Evolutionary conservation across 2,329 filamentous ascomycete species (phyloP), one percentile per base, ranked within the genome.

Genomic region (Aspergillus persii): DNA sequence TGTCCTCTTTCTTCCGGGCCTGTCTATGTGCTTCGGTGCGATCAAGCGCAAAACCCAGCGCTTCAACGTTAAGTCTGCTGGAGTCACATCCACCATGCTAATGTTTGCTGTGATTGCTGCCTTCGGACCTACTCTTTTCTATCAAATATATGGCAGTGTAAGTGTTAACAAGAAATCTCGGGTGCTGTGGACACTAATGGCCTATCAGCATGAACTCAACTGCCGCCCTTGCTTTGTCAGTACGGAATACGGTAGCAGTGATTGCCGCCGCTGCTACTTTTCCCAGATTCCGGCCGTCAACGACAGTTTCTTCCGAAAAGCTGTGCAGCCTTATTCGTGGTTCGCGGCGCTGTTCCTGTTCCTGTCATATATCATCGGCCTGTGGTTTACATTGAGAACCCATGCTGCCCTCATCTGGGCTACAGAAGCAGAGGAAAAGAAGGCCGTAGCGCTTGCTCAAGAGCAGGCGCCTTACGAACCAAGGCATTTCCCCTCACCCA

Each of bases 11-110:
- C 82, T 99, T 50, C 95, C 95, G 0, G 95, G 95, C 1, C 75
- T 99, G 36, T 98, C 94, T 59, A 99, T 99, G 95, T 99, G 95
- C 76, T 99, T 97, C 71, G 95, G 95, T 49, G 96, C 96, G 18
- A 89, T 99, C 71, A 96, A 96, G 79, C 88, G 96, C 68, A 99
- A 99, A 80, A 99, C 95, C 1, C 95, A 99, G 74, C 89, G 95
- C 47, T 99, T 99, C 83, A 99, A 99, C 72, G 93, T 95, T 63
- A 92, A 89, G 70, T 98, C 94, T 36, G 95, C 95, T 31, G 92
- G 95, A 72, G 95, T 98, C 36, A 98, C 94, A 0, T 97, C 93
- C 2, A 99, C 95, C 0, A 99, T 99, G 95, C 80, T 99, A 58
- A 83, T 99, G 8, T 99, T 99, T 73, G 94, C 95, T 27, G 90